phyloP scores from a whole-genome alignment of 2,329 filamentous ascomycete genomes.

The Arachnomyces sp. region DNA sequence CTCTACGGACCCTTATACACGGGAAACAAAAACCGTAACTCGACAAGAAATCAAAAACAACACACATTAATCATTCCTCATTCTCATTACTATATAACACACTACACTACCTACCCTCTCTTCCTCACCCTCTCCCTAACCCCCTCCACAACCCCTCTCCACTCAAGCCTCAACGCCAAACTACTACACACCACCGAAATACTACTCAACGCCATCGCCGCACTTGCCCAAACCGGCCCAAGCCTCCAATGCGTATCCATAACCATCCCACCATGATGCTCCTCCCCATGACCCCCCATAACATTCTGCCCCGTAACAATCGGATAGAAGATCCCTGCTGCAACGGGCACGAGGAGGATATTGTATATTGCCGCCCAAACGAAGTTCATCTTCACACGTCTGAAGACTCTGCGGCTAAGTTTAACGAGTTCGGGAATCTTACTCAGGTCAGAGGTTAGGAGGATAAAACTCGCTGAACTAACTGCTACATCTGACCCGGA shows the following conservation, averaged over 20 bases:
- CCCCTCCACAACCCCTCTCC: conserved; percentile 13
- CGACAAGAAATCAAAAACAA: too few relatives aligned
- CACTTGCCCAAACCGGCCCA: conserved; percentile 62
- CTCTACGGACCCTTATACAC: neutral
- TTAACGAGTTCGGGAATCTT: conserved; percentile 65
- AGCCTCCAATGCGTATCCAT: conserved; percentile 36
- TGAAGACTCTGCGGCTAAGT: conserved; percentile 63
- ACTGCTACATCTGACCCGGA: conserved; percentile 77
- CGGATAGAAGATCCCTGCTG: conserved; percentile 69
- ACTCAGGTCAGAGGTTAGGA: conserved; percentile 61
- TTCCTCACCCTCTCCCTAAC: conserved; percentile 8
- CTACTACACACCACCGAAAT: conserved; percentile 82
- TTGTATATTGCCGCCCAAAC: conserved; percentile 81
- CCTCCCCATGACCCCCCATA: conserved; percentile 9
- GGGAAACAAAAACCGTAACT: conserved; percentile 1
- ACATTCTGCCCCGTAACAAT: conserved; percentile 35
- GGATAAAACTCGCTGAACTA: conserved; percentile 71
- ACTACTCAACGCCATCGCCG: conserved; percentile 89
- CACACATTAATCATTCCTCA: too few relatives aligned
- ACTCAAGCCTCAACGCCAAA: conserved; percentile 55
- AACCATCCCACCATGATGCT: conserved; percentile 19
- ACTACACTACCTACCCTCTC: conserved; percentile 2
- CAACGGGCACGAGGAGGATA: conserved; percentile 65
- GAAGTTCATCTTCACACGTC: conserved; percentile 76
- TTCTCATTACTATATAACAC: too few relatives aligned